Evolutionary conservation across 768 basidiomycete species (phyloP), one percentile per base, ranked within the genome.

Genomic region (Zangia roseola): DNA sequence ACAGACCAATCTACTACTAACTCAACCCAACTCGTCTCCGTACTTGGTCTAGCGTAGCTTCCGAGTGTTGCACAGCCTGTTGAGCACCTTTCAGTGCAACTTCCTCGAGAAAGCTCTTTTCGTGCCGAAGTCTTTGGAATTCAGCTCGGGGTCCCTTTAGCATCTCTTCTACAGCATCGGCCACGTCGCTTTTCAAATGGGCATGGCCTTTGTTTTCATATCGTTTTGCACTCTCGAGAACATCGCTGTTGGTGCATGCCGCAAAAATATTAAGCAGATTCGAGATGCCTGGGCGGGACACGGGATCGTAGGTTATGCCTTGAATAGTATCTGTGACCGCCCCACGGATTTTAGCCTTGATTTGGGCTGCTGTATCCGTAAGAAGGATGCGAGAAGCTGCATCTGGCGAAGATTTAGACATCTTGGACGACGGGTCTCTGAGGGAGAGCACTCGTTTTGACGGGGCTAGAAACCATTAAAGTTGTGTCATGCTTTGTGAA

Each of bases 381-480:
- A 98, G 76, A 47, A 91, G 77, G 61, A 97, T 92, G 21, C 94
- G 86, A 0, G 93, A 94, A 14, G 80, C 69, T 1, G 80, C 50
- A 62, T 91, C 83, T 0, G 84, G 86, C 0, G 91, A 78, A 0
- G 94, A 97, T 67, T 97, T 97, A 30, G 94, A 97, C 94, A 98
- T 98, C 65, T 97, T 98, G 4, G 84, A 79, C 0, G 75, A 72
- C 1, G 93, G 90, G 63, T 94, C 88, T 49, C 82, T 84, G 16
- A 98, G 82, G 2, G 93, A 94, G 21, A 95, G 80, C 16, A 97
- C 77, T 7, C 94, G 83, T 63, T 82, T 84, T 9, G 88, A 84
- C 0, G 85, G 79, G 1, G 91, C 93, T 97, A 44, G n/a, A n/a
- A n/a, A n/a, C n/a, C n/a, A n/a, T n/a, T n/a, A n/a, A 26, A 35